Conservation (phyloP, 2,329 filamentous ascomycete genomes). For the Colletotrichum higginsianum region DNA sequence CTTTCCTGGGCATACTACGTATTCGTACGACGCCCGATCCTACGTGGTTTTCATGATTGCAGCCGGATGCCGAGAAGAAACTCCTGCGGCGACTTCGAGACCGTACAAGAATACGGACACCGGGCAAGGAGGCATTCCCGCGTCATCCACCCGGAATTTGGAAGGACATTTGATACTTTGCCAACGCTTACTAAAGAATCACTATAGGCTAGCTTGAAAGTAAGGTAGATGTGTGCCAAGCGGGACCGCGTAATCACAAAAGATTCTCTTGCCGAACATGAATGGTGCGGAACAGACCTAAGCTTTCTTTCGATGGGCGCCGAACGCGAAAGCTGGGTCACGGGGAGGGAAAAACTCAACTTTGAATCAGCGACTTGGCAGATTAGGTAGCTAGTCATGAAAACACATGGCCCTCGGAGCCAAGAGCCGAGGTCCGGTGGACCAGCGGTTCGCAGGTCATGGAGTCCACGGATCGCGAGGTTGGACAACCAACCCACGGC, state of each 20-base stretch:
- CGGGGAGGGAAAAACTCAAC: not conserved
- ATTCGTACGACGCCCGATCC: too few species aligned
- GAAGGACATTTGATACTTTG: not conserved
- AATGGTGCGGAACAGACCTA: not conserved
- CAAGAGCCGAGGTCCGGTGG: slow-evolving; percentile 7
- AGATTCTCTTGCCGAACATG: not conserved
- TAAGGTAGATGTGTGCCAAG: not conserved
- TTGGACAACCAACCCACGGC: not conserved
- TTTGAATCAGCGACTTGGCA: not conserved
- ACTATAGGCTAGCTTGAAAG: not conserved
- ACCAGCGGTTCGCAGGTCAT: not conserved
- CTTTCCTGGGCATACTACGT: not conserved
- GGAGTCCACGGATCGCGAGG: slow-evolving; percentile 4
- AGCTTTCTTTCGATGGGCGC: not conserved
- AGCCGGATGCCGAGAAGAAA: not conserved
- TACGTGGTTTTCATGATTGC: not conserved
- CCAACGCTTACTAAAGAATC: not conserved
- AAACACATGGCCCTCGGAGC: not conserved
- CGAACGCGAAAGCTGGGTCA: not conserved
- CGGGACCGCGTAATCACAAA: not conserved
- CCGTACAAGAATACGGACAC: too few species aligned
- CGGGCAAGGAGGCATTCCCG: too few species aligned
- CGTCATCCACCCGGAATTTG: not conserved
- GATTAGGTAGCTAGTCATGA: not conserved
- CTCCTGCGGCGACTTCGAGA: too few species aligned